Evolutionary conservation across 371 early-diverging fungal genomes (phyloP).

Genomic region (Synchytrium microbalum): DNA sequence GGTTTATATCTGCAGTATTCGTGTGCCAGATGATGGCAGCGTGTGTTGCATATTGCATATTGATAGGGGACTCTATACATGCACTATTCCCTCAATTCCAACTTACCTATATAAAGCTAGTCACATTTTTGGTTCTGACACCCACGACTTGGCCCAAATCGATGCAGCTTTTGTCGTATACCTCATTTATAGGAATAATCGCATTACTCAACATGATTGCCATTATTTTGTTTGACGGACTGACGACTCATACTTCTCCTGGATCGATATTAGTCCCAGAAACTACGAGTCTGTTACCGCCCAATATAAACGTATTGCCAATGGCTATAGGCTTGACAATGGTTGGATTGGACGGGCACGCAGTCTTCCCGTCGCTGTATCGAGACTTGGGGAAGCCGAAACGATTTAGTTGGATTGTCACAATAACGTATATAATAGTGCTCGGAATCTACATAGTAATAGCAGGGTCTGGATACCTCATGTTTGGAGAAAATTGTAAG

Average conservation of each 20-base stretch:
- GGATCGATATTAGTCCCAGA: conserved; percentile 54
- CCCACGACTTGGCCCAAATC: conserved; percentile 27
- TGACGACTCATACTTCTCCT: conserved; percentile 29
- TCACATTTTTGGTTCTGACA: conserved; percentile 17
- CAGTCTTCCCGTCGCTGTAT: conserved; percentile 60
- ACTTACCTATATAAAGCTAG: conserved; percentile 22
- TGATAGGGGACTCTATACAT: conserved; percentile 45
- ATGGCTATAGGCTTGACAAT: conserved; percentile 48
- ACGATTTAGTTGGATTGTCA: conserved; percentile 44
- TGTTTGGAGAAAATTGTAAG: conserved; percentile 60
- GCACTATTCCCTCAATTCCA: conserved; percentile 33
- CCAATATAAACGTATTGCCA: conserved; percentile 22
- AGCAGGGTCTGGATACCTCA: conserved; percentile 54
- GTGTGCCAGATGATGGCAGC: conserved; percentile 57
- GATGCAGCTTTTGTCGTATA: conserved; percentile 22
- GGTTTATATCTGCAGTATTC: conserved; percentile 40
- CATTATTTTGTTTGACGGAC: conserved; percentile 33
- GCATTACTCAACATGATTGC: conserved; percentile 27
- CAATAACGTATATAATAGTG: conserved; percentile 44
- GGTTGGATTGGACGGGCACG: conserved; percentile 53
- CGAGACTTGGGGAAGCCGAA: conserved; percentile 52
- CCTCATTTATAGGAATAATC: conserved; percentile 32
- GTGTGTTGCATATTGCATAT: conserved; percentile 46
- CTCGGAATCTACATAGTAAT: conserved; percentile 40
- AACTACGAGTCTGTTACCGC: conserved; percentile 37